Conservation (phyloP, 768 basidiomycete genomes). For the Pisolithus sp. region DNA sequence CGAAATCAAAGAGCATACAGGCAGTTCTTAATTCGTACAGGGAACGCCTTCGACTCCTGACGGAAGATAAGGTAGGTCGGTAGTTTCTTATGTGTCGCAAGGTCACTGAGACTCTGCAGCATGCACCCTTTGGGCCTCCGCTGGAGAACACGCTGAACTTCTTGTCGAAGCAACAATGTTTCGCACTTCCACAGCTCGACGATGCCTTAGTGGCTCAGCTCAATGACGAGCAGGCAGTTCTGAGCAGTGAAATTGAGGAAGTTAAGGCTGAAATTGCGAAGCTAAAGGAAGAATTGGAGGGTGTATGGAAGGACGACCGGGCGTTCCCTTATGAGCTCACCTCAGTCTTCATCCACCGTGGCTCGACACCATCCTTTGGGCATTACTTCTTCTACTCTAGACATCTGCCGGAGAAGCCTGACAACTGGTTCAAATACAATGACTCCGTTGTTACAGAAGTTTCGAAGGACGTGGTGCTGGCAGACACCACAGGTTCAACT, state of each 20-base stretch:
- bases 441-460: conserved; percentile 81
- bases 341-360: conserved; percentile 93
- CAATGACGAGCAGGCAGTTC: conserved; percentile 43
- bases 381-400: conserved; percentile 97
- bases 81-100: not conserved
- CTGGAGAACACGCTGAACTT: conserved; percentile 54
- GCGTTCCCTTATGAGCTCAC: conserved; percentile 81
- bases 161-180: conserved; percentile 42
- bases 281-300: conserved; percentile 67
- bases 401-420: conserved; percentile 70
- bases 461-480: conserved; percentile 74
- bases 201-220: conserved; percentile 49
- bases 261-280: conserved; percentile 42
- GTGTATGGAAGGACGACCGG: conserved; percentile 63
- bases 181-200: conserved; percentile 49
- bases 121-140: conserved; percentile 51
- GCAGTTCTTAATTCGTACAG: conserved; percentile 55
- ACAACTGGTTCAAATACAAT: conserved; percentile 96
- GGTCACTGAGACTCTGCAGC: conserved; percentile 32
- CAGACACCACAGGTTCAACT: conserved; percentile 83
- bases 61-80: conserved; percentile 60
- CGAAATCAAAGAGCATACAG: conserved; percentile 64
- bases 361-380: conserved; percentile 78
- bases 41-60: conserved; percentile 60
- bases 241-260: conserved; percentile 52